Percentiles rank a stretch among this genome's conserved stretches.
Conservation (phyloP, 768 basidiomycete species). For the Rhizopogon vesiculosus region DNA sequence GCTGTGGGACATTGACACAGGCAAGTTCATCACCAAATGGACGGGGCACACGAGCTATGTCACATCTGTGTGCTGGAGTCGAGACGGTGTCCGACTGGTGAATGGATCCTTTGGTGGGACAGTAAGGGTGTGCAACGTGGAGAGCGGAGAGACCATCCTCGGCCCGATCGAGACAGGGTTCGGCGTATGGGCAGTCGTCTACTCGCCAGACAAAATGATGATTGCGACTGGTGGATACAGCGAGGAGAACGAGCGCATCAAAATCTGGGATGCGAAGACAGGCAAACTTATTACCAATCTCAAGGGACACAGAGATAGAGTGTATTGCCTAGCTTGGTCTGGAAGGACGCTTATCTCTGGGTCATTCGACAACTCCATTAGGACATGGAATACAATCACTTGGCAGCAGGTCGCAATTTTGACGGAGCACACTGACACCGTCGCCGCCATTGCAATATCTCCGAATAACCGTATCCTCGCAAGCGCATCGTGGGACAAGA, state of each 20-base stretch:
- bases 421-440: background rate
- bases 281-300: background rate
- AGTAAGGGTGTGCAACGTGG: background rate
- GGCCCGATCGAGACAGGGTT: background rate
- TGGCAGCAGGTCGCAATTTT: background rate
- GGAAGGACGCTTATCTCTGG: background rate
- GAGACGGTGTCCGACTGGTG: constrained; percentile 1
- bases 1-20: constrained; percentile 9
- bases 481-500: background rate
- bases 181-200: constrained; percentile 17
- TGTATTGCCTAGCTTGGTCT: background rate
- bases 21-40: constrained; percentile 19
- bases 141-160: background rate
- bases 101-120: constrained; percentile 1
- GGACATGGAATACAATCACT: background rate
- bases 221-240: constrained; percentile 21
- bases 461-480: background rate
- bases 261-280: background rate
- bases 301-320: background rate
- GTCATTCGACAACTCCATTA: background rate
- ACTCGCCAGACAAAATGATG: constrained; percentile 38
- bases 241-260: background rate
- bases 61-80: too few relatives aligned
- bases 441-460: background rate
- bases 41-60: background rate